Evolutionary conservation across 2,329 filamentous ascomycete genomes (phyloP).

Genomic region (Trichophyton rubrum): DNA sequence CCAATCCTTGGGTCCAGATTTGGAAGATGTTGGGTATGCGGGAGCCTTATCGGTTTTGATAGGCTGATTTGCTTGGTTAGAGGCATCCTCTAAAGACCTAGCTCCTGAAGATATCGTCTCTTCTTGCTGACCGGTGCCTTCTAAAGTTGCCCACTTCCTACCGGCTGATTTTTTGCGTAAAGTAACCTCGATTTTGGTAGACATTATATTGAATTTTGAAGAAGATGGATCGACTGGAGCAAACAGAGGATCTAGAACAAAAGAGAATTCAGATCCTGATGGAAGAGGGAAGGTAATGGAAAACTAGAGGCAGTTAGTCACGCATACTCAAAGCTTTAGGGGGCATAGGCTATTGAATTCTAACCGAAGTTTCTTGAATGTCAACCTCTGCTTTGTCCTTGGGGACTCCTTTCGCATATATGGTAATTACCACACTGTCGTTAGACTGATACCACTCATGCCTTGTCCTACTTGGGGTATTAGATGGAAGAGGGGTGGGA

Average conservation of each 20-base stretch:
- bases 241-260: slow-evolving; percentile 54
- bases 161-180: slow-evolving; percentile 55
- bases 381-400: slow-evolving; percentile 45
- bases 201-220: slow-evolving; percentile 53
- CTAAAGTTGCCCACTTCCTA: slow-evolving; percentile 54
- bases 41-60: slow-evolving; percentile 34
- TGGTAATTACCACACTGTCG: slow-evolving; percentile 48
- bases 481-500: slow-evolving; percentile 20
- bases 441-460: slow-evolving; percentile 58
- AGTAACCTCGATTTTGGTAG: slow-evolving; percentile 67
- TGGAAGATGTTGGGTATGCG: slow-evolving; percentile 76
- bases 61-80: slow-evolving; percentile 10
- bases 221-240: slow-evolving; percentile 48
- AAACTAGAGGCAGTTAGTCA: slow-evolving; percentile 28
- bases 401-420: slow-evolving; percentile 53
- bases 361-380: slow-evolving; percentile 37
- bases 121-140: slow-evolving; percentile 25
- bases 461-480: slow-evolving; percentile 47
- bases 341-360: slow-evolving; percentile 14
- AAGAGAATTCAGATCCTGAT: slow-evolving; percentile 44
- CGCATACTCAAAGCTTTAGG: not conserved
- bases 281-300: slow-evolving; percentile 48
- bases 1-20: slow-evolving; percentile 78
- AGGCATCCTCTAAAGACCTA: slow-evolving; percentile 10
- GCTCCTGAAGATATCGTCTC: slow-evolving; percentile 13